Evolutionary conservation across 345 rosid genomes (phyloP).

Genomic region (Excoecaria cochinchinensis): DNA sequence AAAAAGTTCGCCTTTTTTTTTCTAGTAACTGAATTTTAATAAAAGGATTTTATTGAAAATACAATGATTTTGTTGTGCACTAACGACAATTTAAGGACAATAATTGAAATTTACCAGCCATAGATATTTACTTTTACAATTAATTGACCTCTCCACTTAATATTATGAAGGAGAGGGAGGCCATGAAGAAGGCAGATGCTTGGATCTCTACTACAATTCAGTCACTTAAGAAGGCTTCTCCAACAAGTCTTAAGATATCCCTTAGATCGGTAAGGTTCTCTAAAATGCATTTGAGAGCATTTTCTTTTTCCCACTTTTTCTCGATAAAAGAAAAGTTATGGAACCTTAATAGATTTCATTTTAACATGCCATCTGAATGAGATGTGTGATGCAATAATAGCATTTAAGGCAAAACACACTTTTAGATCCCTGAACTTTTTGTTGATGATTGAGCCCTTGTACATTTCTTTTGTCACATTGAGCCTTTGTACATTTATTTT

Average conservation of each 20-base stretch:
- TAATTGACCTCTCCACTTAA: conserved; percentile 14
- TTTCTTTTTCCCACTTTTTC: background rate
- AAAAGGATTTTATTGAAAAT: background rate
- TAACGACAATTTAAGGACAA: background rate
- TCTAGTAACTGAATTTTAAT: background rate
- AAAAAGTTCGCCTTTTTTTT: background rate
- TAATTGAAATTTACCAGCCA: background rate
- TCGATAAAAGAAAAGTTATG: background rate
- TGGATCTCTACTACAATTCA: conserved; percentile 59
- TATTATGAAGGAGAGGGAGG: conserved; percentile 58
- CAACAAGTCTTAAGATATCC: conserved; percentile 83
- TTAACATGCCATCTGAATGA: background rate
- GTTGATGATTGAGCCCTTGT: too few relatives aligned
- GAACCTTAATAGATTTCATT: background rate
- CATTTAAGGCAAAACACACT: background rate
- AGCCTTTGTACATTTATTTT: too few relatives aligned
- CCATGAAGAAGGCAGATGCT: conserved; percentile 33
- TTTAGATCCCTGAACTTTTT: too few relatives aligned
- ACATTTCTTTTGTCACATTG: too few relatives aligned
- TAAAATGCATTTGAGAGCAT: background rate
- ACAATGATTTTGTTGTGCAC: background rate
- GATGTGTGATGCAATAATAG: background rate
- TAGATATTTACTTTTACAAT: background rate
- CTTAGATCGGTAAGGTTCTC: conserved; percentile 63
- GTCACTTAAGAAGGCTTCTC: conserved; percentile 69